Conservation (phyloP, 768 basidiomycete species). For the Tricholoma sp. region DNA sequence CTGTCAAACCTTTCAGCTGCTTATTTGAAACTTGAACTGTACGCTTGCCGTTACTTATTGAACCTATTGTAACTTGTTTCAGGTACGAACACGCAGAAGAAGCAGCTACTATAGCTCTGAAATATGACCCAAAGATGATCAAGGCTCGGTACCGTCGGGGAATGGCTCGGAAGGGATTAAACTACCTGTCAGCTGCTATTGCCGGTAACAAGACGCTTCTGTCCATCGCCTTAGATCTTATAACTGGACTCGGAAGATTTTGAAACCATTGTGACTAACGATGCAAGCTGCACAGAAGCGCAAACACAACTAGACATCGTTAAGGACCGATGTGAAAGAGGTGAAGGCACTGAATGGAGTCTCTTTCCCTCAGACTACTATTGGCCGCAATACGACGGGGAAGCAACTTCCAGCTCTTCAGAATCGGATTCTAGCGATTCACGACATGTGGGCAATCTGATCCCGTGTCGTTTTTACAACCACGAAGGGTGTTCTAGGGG, state of each 20-base stretch:
- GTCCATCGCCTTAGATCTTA: not conserved
- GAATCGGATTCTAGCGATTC: slow-evolving; percentile 53
- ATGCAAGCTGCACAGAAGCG: slow-evolving; percentile 15
- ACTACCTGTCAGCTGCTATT: slow-evolving; percentile 20
- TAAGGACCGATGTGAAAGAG: slow-evolving; percentile 9
- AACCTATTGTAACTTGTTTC: not conserved
- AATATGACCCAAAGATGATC: slow-evolving; percentile 25
- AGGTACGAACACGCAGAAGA: slow-evolving; percentile 37
- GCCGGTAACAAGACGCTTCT: slow-evolving; percentile 15
- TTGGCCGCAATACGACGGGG: slow-evolving; percentile 20
- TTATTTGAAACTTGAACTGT: slow-evolving; percentile 31
- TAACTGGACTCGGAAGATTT: slow-evolving; percentile 17
- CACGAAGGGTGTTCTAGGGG: slow-evolving; percentile 39
- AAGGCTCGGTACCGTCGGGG: slow-evolving; percentile 38
- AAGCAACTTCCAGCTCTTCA: slow-evolving; percentile 22
- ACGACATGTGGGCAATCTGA: slow-evolving; percentile 38
- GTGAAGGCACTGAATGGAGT: not conserved
- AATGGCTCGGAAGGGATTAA: slow-evolving; percentile 26
- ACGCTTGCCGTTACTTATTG: slow-evolving; percentile 2
- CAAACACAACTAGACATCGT: slow-evolving; percentile 11
- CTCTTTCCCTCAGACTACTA: slow-evolving; percentile 1
- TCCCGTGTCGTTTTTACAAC: slow-evolving; percentile 51
- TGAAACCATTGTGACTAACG: slow-evolving; percentile 18
- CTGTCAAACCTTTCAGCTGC: slow-evolving; percentile 31
- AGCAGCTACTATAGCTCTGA: slow-evolving; percentile 31